phyloP scores from a whole-genome alignment of 169 alveolate genomes.

The Plasmodium billcollinsi region DNA sequence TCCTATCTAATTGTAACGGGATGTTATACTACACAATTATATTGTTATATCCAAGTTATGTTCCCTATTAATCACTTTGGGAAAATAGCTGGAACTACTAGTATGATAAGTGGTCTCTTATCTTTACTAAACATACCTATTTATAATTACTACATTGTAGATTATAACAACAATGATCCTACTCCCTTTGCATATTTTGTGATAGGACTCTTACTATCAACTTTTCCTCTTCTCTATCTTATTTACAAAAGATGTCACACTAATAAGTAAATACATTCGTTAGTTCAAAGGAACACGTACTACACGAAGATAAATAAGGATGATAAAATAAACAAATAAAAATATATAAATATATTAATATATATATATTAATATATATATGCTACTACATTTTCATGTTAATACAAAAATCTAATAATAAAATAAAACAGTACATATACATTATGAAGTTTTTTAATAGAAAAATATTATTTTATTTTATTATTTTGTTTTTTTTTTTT shows the following conservation, averaged over 20 bases:
- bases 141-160: slow-evolving; percentile 68
- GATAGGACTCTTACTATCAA: slow-evolving; percentile 31
- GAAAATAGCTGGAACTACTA: slow-evolving; percentile 79
- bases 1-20: slow-evolving; percentile 79
- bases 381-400: too few species aligned
- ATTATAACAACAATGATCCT: slow-evolving; percentile 36
- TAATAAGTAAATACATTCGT: neutral
- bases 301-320: too few species aligned
- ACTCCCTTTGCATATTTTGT: slow-evolving; percentile 60
- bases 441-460: too few species aligned
- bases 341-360: neutral
- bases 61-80: slow-evolving; percentile 81
- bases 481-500: too few species aligned
- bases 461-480: too few species aligned
- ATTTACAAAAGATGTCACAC: slow-evolving; percentile 8
- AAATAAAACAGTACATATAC: too few species aligned
- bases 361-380: neutral
- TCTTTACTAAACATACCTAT: slow-evolving; percentile 80
- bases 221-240: slow-evolving; percentile 37
- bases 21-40: slow-evolving; percentile 79
- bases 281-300: neutral
- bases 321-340: neutral
- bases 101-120: slow-evolving; percentile 79
- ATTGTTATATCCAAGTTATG: slow-evolving; percentile 76
- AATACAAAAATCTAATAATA: too few species aligned